These are phyloP conservation scores for Abortiporus biennis DNA, from an alignment of 1,284 basidiomycete genomes.

Conservation along the genomic window DNA sequence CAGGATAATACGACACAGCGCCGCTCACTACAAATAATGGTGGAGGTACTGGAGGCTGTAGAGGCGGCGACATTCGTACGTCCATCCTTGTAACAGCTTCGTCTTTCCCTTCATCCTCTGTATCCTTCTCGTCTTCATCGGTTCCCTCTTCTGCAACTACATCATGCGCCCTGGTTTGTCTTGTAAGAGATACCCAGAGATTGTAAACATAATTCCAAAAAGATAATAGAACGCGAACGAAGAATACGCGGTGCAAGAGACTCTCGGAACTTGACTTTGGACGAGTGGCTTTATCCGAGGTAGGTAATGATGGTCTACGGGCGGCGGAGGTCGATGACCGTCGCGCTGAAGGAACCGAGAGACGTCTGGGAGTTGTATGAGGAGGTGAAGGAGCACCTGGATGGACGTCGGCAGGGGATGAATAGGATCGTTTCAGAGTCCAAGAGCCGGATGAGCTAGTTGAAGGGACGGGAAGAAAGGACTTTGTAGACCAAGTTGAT, in stretches of 20 bases:
- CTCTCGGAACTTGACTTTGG: conserved; percentile 18
- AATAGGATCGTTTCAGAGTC: conserved; percentile 43
- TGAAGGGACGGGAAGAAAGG: conserved; percentile 30
- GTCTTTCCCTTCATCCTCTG: conserved; percentile 32
- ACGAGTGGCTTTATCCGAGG: conserved; percentile 17
- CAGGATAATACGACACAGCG: conserved; percentile 3
- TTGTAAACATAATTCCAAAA: conserved; percentile 47
- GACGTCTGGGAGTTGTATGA: conserved; percentile 8
- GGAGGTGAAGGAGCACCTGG: conserved; percentile 11
- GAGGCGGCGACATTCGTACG: too few species aligned
- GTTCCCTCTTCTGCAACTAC: conserved; percentile 21
- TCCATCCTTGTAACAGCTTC: too few species aligned
- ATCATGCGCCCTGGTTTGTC: conserved; percentile 16
- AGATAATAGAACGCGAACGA: conserved; percentile 44
- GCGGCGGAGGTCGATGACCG: conserved; percentile 15
- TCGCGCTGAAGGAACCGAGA: conserved; percentile 19
- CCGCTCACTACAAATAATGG: conserved; percentile 1
- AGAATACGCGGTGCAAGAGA: conserved; percentile 40
- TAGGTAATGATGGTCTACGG: conserved; percentile 17
- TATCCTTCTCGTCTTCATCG: conserved; percentile 33
- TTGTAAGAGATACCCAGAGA: conserved; percentile 37
- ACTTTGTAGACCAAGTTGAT: conserved; percentile 53
- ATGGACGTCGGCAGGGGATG: conserved; percentile 37
- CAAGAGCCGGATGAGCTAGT: conserved; percentile 15
- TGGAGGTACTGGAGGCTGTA: conserved; percentile 9